Evolutionary conservation across 805 yeast species (phyloP).

Genomic region (Komagataella pseudopastoris): DNA sequence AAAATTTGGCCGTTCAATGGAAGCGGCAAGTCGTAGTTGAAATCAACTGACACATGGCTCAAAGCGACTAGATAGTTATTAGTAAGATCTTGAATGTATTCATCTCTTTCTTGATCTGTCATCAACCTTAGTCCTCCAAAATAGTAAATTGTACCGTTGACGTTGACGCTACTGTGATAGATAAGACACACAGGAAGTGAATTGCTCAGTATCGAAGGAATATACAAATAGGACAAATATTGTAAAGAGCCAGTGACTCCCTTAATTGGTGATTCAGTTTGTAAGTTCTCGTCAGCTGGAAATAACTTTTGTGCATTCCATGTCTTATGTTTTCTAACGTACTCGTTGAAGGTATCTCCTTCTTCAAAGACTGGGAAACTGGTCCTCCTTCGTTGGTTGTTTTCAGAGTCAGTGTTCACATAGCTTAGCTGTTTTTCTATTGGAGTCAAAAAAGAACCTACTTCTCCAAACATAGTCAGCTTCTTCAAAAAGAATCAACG

Average conservation of each 20-base stretch:
- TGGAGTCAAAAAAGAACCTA: not conserved
- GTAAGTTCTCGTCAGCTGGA: not conserved
- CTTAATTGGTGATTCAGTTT: not conserved
- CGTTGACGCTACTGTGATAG: conserved; percentile 6
- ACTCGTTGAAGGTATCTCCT: not conserved
- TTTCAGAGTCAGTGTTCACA: not conserved
- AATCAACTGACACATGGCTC: conserved; percentile 14
- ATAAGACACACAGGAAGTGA: not conserved
- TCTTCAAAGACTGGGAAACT: not conserved
- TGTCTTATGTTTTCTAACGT: not conserved
- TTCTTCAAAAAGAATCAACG: no score
- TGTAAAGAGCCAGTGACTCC: not conserved
- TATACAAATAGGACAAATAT: not conserved
- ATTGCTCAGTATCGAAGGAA: not conserved
- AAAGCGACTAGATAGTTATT: conserved; percentile 18
- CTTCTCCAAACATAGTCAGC: not conserved
- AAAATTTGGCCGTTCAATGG: conserved; percentile 29
- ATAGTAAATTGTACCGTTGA: conserved; percentile 17
- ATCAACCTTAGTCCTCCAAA: conserved; percentile 29
- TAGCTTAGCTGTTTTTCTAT: not conserved
- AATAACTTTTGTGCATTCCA: not conserved
- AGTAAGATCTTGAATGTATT: conserved; percentile 12
- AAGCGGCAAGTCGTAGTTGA: conserved; percentile 26
- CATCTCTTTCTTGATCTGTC: conserved; percentile 11
- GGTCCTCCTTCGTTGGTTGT: not conserved